These are phyloP conservation scores for Chimonanthus praecox DNA, from an alignment of 164 flowering plant species.

Conservation along the genomic window DNA sequence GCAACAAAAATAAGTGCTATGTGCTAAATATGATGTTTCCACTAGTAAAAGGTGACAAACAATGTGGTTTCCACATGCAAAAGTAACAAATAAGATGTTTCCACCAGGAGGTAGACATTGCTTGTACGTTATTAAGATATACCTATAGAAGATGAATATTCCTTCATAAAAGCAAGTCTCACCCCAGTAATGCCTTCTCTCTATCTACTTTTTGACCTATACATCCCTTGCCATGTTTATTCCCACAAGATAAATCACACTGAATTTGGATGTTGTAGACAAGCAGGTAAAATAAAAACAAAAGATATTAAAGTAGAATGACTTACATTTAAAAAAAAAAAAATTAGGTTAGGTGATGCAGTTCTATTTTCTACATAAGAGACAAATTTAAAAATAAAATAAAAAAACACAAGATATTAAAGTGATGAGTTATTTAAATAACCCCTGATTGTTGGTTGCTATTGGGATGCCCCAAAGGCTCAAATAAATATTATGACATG, in stretches of 20 bases:
- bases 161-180: neutral
- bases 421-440: too few relatives aligned
- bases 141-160: neutral
- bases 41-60: conserved; percentile 10
- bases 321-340: too few relatives aligned
- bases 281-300: too few relatives aligned
- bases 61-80: conserved; percentile 2
- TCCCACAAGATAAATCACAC: neutral
- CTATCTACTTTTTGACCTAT: neutral
- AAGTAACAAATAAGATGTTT: neutral
- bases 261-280: too few relatives aligned
- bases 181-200: neutral
- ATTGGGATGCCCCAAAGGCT: too few relatives aligned
- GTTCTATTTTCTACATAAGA: too few relatives aligned
- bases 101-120: neutral
- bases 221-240: neutral
- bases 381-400: too few relatives aligned
- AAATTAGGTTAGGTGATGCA: too few relatives aligned
- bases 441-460: too few relatives aligned
- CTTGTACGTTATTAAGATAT: neutral
- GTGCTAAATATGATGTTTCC: conserved; percentile 14
- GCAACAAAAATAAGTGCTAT: neutral
- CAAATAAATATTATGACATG: too few relatives aligned
- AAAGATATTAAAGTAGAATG: too few relatives aligned
- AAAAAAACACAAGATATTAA: too few relatives aligned